Conservation (phyloP, 768 basidiomycete genomes). For the Lenzites betulinus region DNA sequence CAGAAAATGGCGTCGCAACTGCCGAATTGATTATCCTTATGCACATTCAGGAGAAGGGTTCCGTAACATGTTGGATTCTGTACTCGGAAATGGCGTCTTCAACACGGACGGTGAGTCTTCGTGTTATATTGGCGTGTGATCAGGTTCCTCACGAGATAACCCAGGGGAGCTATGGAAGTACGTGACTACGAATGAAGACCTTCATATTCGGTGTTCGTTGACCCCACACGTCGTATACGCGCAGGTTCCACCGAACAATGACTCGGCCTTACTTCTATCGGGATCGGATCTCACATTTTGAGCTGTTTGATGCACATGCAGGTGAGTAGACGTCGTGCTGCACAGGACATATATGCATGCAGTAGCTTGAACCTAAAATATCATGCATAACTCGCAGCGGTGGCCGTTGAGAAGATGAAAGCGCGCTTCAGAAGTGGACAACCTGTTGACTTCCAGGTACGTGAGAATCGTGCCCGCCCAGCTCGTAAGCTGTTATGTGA, state of each 20-base stretch:
- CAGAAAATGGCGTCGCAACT: background rate
- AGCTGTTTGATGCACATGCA: conserved; percentile 39
- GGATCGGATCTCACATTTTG: conserved; percentile 39
- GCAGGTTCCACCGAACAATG: conserved; percentile 37
- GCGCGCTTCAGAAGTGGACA: conserved; percentile 29
- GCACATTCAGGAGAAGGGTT: conserved; percentile 35
- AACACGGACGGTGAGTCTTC: conserved; percentile 48
- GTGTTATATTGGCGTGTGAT: background rate
- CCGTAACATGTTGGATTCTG: conserved; percentile 30
- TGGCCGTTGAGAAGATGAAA: conserved; percentile 31
- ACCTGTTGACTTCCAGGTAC: conserved; percentile 36
- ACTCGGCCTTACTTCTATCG: conserved; percentile 41
- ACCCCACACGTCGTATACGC: background rate
- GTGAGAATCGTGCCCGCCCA: background rate
- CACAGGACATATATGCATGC: too few species aligned
- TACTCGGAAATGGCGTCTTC: conserved; percentile 57
- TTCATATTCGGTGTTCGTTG: background rate
- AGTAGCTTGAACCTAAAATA: background rate
- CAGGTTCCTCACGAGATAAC: background rate
- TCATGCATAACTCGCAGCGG: conserved; percentile 1
- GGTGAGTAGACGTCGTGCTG: conserved; percentile 26
- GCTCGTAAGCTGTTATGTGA: too few species aligned
- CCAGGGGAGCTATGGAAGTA: conserved; percentile 36
- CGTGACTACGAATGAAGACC: background rate
- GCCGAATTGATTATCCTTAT: background rate